Conservation (phyloP, 306 rosid species). For the Lupinus albus region DNA sequence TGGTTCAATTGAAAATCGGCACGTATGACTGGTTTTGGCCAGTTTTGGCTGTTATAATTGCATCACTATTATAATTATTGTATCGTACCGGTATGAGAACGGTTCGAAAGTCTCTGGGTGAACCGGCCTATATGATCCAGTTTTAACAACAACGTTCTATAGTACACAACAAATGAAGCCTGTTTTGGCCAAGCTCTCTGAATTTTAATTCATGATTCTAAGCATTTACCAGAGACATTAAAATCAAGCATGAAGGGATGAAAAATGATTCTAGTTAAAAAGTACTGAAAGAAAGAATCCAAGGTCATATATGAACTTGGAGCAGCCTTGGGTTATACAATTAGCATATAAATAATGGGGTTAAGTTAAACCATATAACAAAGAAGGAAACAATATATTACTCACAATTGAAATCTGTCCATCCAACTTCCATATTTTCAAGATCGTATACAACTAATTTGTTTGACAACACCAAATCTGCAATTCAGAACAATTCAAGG, state of each 20-base stretch:
- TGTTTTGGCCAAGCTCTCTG: neutral
- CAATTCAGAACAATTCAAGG: conserved; percentile 41
- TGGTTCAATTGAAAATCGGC: too few relatives aligned
- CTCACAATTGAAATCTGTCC: conserved; percentile 78
- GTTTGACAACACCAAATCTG: conserved; percentile 80
- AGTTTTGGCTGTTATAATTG: too few relatives aligned
- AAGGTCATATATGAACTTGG: conserved; percentile 15
- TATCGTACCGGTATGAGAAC: too few relatives aligned
- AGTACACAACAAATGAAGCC: neutral
- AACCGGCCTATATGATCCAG: too few relatives aligned
- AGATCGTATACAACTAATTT: conserved; percentile 69
- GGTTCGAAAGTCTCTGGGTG: too few relatives aligned
- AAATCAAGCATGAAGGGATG: neutral
- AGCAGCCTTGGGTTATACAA: neutral
- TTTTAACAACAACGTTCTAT: too few relatives aligned
- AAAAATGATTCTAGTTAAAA: neutral
- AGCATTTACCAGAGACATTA: conserved; percentile 2
- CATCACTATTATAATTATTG: too few relatives aligned
- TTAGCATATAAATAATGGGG: conserved; percentile 18
- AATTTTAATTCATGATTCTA: neutral
- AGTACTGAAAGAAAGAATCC: conserved; percentile 9
- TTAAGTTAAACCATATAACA: conserved; percentile 9
- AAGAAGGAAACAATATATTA: neutral
- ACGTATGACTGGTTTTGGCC: too few relatives aligned
- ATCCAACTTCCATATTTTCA: conserved; percentile 66